Conservation (phyloP, 2,329 filamentous ascomycete species). For the Moelleriella libera region DNA sequence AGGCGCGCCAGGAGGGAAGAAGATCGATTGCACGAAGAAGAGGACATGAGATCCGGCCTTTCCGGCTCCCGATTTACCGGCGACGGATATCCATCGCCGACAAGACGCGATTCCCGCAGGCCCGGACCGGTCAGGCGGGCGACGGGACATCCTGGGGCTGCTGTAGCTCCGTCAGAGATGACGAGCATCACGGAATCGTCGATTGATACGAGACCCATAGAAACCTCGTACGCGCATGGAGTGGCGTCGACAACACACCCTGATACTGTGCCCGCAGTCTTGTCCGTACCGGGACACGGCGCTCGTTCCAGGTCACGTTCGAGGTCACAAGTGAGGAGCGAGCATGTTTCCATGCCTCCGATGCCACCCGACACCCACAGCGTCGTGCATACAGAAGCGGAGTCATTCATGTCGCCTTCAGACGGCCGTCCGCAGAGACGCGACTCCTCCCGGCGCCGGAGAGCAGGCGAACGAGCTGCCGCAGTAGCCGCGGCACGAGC, state of each 20-base stretch:
- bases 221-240: conserved; percentile 10
- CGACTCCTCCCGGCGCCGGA: conserved; percentile 30
- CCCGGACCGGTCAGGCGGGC: conserved; percentile 14
- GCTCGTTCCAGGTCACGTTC: conserved; percentile 19
- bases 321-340: conserved; percentile 22
- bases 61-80: conserved; percentile 53
- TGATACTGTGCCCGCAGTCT: conserved; percentile 8
- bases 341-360: conserved; percentile 34
- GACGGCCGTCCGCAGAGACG: conserved; percentile 24
- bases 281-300: conserved; percentile 8
- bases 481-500: conserved; percentile 33
- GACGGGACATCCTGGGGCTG: conserved; percentile 14
- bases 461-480: conserved; percentile 29
- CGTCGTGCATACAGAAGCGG: conserved; percentile 16
- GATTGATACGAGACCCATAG: conserved; percentile 15
- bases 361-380: conserved; percentile 40
- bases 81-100: conserved; percentile 44
- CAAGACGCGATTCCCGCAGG: conserved; percentile 20
- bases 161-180: conserved; percentile 12
- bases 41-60: conserved; percentile 44
- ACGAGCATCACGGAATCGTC: conserved; percentile 22
- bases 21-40: conserved; percentile 30
- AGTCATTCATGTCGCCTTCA: conserved; percentile 14
- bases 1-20: conserved; percentile 33
- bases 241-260: conserved; percentile 8